phyloP scores from a whole-genome alignment of 2,329 filamentous ascomycete species.

The Microcyclosporella mali region DNA sequence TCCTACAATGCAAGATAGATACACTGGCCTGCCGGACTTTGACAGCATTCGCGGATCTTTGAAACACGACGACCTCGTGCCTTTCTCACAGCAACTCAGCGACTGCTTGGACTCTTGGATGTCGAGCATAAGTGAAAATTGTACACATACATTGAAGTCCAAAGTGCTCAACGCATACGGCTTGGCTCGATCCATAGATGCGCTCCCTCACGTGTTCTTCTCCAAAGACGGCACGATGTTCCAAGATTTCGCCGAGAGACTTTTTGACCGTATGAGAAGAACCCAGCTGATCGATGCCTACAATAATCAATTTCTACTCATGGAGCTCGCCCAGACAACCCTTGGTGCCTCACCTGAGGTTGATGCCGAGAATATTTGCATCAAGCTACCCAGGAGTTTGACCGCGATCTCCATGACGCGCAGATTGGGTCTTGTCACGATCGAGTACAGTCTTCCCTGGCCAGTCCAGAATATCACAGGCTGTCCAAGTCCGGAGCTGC shows the following conservation, averaged over 20 bases:
- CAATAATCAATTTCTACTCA: constrained; percentile 77
- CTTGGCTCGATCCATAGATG: constrained; percentile 58
- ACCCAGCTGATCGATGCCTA: constrained; percentile 49
- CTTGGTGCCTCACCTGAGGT: constrained; percentile 51
- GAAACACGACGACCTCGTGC: constrained; percentile 28
- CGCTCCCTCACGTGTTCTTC: constrained; percentile 68
- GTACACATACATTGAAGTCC: constrained; percentile 59
- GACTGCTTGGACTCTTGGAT: constrained; percentile 70
- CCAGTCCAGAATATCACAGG: constrained; percentile 66
- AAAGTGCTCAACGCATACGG: constrained; percentile 65
- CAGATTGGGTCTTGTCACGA: constrained; percentile 11
- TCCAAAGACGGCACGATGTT: constrained; percentile 66
- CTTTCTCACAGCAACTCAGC: constrained; percentile 70
- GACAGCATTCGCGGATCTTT: constrained; percentile 3
- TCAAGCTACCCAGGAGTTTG: constrained; percentile 47
- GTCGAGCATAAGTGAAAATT: constrained; percentile 63
- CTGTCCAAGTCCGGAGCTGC: constrained; percentile 56
- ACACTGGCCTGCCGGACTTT: constrained; percentile 4
- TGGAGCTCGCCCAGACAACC: constrained; percentile 67
- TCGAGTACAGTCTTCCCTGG: constrained; percentile 44
- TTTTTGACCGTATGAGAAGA: constrained; percentile 70
- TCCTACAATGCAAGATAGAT: not conserved
- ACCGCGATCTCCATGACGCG: constrained; percentile 5
- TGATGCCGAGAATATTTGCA: constrained; percentile 57
- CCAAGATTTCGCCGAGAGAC: constrained; percentile 56